These are phyloP conservation scores for Globisporangium nodosum DNA, from an alignment of 352 stramenopile species.

Conservation along the genomic window DNA sequence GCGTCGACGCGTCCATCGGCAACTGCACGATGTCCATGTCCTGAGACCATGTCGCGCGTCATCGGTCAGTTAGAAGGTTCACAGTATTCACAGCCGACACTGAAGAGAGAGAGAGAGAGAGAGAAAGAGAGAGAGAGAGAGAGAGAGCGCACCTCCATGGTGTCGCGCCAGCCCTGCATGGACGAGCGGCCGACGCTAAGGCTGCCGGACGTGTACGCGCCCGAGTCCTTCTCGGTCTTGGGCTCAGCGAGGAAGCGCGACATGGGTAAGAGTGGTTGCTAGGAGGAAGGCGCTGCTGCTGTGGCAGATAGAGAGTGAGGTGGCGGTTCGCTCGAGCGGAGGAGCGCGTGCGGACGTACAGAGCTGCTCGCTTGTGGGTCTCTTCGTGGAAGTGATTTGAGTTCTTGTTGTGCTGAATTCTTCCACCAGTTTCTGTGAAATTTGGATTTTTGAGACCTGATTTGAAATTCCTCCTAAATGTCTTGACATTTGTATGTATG, in stretches of 20 bases:
- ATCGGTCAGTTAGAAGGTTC: neutral
- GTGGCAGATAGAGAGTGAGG: neutral
- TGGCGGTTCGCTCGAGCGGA: neutral
- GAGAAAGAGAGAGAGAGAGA: neutral
- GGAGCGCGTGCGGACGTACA: neutral
- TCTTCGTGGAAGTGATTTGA: neutral
- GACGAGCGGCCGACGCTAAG: constrained; percentile 60
- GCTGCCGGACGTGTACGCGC: constrained; percentile 28
- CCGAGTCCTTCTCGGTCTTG: constrained; percentile 67
- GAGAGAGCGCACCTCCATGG: constrained; percentile 53
- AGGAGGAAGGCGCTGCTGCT: neutral
- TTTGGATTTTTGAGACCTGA: no score
- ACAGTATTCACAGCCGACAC: neutral
- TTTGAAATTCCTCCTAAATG: neutral
- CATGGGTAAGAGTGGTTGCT: constrained; percentile 26
- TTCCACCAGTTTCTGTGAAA: neutral
- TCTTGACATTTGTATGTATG: neutral
- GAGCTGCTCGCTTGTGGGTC: neutral
- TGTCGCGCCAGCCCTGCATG: constrained; percentile 85
- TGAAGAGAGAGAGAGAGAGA: neutral
- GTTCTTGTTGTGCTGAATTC: neutral
- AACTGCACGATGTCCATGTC: constrained; percentile 72
- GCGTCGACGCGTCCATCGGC: constrained; percentile 48
- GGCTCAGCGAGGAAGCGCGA: constrained; percentile 83
- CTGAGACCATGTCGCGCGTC: constrained; percentile 12